Evolutionary conservation across 2,329 filamentous ascomycete species (phyloP), one percentile per base, ranked within the genome.

Genomic region (Westerdykella aurantiaca): DNA sequence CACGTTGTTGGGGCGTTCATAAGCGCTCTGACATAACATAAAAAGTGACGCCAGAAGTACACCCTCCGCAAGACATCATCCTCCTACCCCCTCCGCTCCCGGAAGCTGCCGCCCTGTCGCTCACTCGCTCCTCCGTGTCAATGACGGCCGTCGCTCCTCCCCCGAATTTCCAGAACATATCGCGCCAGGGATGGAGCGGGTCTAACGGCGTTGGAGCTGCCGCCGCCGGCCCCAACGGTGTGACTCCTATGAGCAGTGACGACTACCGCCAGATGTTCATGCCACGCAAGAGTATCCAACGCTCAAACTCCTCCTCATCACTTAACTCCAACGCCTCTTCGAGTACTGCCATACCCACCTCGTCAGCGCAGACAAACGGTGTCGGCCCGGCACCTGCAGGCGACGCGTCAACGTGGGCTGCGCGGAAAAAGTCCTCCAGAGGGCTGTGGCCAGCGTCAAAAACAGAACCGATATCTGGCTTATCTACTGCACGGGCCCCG

Each of bases 241-340:
- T 80, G 58, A 76, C 79, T 73, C 77, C 84, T 63, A 86, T 88
- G 81, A 87, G 85, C 71, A 73, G 83, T 66, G 88, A 95, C 73
- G 88, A 95, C 70, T 81, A 85, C 54, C 84, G 85, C 68, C 33
- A 12, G 10, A 90, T 95, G 80, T 88, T 94, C 68, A 84, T 87
- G 78, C 86, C 88, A 62, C 87, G 89, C 58, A 96, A 95, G 73
- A 83, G 79, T 63, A 77, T 88, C 49, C 87, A 91, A 67, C 83
- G 91, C 66, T 85, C 85, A 61, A 95, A 88, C 74, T 97, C 91
- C 31, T 93, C 88, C 46, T 95, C 89, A 4, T 95, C 90, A 37
- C 76, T 94, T 51, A 72, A 74, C 44, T 82, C 80, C 17, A 71
- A 70, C 44, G 71, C 74, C 29, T 86, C 87, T 12, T 81, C 81